A percentile compares a stretch with the other conserved stretches of the same genome.
These are phyloP conservation scores for Pisolithus thermaeus DNA, from an alignment of 1,284 basidiomycete species.

Conservation along the genomic window DNA sequence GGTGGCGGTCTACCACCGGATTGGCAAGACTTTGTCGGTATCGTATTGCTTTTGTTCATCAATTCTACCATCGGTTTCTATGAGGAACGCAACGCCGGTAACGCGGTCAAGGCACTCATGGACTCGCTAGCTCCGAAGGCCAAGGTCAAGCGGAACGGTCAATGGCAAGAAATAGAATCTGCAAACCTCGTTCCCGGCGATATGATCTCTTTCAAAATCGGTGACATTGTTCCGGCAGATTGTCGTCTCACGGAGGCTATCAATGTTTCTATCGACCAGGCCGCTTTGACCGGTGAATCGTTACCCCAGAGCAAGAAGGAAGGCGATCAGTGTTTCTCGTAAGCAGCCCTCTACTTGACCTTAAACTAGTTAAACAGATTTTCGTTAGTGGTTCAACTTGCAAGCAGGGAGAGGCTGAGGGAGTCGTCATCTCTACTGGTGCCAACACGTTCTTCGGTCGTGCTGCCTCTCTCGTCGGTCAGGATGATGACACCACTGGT, in stretches of 20 bases:
- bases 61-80: conserved; percentile 98
- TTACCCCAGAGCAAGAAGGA: conserved; percentile 87
- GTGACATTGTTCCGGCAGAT: conserved; percentile 94
- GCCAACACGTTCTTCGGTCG: conserved; percentile 96
- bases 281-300: conserved; percentile 94
- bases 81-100: conserved; percentile 95
- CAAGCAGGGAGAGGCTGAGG: conserved; percentile 96
- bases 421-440: conserved; percentile 94
- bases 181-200: conserved; percentile 88
- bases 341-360: conserved; percentile 29
- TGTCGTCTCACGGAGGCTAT: conserved; percentile 92
- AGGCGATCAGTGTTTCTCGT: conserved; percentile 96
- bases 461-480: conserved; percentile 91
- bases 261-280: conserved; percentile 96
- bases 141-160: conserved; percentile 79
- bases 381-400: conserved; percentile 80
- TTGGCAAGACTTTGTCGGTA: conserved; percentile 98
- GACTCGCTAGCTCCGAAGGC: conserved; percentile 98
- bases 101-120: conserved; percentile 99
- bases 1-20: conserved; percentile 84
- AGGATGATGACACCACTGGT: conserved; percentile 93
- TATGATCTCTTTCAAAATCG: conserved; percentile 95
- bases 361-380: conserved; percentile 6
- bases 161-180: conserved; percentile 87
- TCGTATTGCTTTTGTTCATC: conserved; percentile 86